Percentiles rank a stretch among this genome's conserved stretches.
phyloP scores from a whole-genome alignment of 148 eudicot species.

The Heliamphora exappendiculata region DNA sequence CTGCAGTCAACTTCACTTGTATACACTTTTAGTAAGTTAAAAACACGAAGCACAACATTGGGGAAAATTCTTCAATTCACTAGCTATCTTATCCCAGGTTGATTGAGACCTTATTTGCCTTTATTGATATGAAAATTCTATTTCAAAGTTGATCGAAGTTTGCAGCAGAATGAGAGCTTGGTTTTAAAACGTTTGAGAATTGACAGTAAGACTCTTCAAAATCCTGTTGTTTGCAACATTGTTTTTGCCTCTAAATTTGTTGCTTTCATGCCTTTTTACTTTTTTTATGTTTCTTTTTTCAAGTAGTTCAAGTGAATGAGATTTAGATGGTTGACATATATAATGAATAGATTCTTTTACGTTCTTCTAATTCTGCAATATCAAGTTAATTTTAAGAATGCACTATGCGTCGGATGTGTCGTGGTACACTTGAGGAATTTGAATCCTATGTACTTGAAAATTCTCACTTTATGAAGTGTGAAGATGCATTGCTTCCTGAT shows the following conservation, averaged over 20 bases:
- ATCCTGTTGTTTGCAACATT: slow-evolving; percentile 12
- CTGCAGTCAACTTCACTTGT: background rate
- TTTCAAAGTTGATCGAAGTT: slow-evolving; percentile 87
- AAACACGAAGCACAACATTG: background rate
- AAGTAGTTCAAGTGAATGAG: background rate
- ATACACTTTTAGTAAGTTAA: background rate
- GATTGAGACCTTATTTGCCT: background rate
- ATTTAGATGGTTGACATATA: background rate
- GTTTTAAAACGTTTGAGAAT: slow-evolving; percentile 79
- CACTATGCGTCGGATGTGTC: no score
- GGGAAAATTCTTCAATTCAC: background rate
- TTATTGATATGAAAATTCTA: slow-evolving; percentile 18
- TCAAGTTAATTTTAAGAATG: background rate
- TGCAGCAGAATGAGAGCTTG: slow-evolving; percentile 80
- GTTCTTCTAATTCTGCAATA: background rate
- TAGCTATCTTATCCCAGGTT: slow-evolving; percentile 7
- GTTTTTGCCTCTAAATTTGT: background rate
- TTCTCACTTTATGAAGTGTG: background rate
- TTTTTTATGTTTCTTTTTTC: no score
- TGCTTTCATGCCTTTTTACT: background rate
- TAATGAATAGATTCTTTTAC: background rate
- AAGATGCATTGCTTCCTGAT: slow-evolving; percentile 3
- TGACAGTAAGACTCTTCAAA: slow-evolving; percentile 64
- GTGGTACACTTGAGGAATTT: background rate
- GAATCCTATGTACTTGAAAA: background rate